Evolutionary conservation across 345 rosid species (phyloP).

Genomic region (Aurinia saxatilis): DNA sequence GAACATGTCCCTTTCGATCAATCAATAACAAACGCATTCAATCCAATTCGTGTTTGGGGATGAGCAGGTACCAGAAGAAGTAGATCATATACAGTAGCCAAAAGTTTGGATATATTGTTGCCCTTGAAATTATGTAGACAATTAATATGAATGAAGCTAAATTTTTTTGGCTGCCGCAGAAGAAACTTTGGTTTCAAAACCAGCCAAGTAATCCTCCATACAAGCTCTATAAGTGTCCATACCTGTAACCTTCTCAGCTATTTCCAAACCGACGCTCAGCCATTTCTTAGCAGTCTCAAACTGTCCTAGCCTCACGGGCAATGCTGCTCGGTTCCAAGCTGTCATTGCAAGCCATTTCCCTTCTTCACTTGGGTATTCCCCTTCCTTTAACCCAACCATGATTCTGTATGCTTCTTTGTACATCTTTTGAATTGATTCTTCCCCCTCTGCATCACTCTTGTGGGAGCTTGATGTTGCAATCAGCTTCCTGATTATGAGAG

Average conservation of each 20-base stretch:
- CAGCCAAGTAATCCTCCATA: conserved; percentile 70
- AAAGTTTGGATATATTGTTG: no score
- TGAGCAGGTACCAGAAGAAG: no score
- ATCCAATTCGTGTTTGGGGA: no score
- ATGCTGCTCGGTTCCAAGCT: conserved; percentile 87
- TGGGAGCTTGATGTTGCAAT: conserved; percentile 54
- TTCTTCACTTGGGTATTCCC: conserved; percentile 81
- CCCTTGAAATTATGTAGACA: neutral
- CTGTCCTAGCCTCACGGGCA: conserved; percentile 65
- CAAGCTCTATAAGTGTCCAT: conserved; percentile 74
- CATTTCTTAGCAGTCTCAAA: conserved; percentile 65
- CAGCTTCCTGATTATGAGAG: conserved; percentile 61
- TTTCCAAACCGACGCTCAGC: conserved; percentile 63
- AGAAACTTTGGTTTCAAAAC: conserved; percentile 39
- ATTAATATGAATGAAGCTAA: neutral
- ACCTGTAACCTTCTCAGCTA: conserved; percentile 58
- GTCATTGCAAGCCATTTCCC: conserved; percentile 96
- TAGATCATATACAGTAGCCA: no score
- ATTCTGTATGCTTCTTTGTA: conserved; percentile 82
- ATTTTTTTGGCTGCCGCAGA: neutral
- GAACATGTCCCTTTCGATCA: no score
- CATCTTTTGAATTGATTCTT: conserved; percentile 46
- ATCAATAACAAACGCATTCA: no score
- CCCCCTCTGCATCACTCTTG: conserved; percentile 67
- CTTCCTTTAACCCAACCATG: conserved; percentile 84